Evolutionary conservation across 768 basidiomycete species (phyloP), one percentile per base, ranked within the genome.

Genomic region (Naganishia kalamii): DNA sequence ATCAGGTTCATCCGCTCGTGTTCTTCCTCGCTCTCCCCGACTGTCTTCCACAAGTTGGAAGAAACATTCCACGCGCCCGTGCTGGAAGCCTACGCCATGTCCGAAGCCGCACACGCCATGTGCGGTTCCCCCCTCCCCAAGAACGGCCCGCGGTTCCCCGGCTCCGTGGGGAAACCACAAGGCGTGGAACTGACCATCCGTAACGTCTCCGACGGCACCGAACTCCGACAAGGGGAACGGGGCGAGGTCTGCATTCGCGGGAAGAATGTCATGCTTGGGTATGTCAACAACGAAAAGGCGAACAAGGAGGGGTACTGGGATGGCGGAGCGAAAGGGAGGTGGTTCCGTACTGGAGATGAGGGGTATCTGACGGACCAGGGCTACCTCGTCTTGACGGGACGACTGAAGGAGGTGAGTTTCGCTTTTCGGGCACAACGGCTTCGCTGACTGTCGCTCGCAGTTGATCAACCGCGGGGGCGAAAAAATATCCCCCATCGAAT

Each of bases 21-120:
- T 30, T 85, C 85, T 0, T 83, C 83, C 1, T 83, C 84, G 1
- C 78, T 86, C 17, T 75, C 83, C 0, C 84, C 84, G 4, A 81
- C 83, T 0, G 80, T 84, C 15, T 84, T 84, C 13, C 74, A 80
- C 25, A 77, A 80, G 60, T 74, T 85, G 41, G 81, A 81, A 72
- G 70, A 79, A 35, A 80, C 80, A 3, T 85, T 85, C 71, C 80
- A 79, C 30, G 83, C 84, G 2, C 80, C 81, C 10, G 80, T 86
- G n/a, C 76, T 85, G 10, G 84, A 84, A 25, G 84, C 84, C 1
- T 85, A 85, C 71, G 85, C 84, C 23, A 85, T 85, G 83, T 83
- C 71, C 25, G 70, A 77, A 66, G 76, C 76, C 13, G 74, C 77
- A 2, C 78, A 79, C 60, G 75, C 77, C 48, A 78, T 75, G 63